Base-by-base conservation (phyloP, 225 moss, liverwort and hornwort species). In the Bryum argenteum region DNA sequence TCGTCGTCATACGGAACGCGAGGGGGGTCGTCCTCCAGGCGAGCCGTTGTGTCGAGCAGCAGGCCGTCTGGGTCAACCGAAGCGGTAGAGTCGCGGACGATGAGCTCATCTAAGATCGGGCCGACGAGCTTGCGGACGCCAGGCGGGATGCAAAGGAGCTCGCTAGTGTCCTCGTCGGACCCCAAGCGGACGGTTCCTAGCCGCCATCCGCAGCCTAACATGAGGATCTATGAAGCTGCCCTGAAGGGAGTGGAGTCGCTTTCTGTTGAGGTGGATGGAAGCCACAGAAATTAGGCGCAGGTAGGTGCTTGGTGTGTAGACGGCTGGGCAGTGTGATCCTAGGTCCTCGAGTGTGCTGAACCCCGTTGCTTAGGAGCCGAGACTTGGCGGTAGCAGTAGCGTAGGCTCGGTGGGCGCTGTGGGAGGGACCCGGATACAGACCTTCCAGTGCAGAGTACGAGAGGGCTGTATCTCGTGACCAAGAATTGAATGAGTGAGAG, bases 181-280 rank as follows among this genome's bases (percentile, higher is more conserved):
- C 92, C 98, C 69, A 98, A 94, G 87, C 89, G 92, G 80, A 86
- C 87, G 84, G 94, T 92, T 81, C 74, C 92, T 73, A 79, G 79
- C 72, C 86, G 81, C 75, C 88, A 90, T 85, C 76, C 75, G 71
- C 85, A 81, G 81, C 70, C 87, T 43, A 87, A 81, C 76, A 76
- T 86, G 89, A 88, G 82, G 80, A 83, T 78, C 88, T 82, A 89
- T 80, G 89, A 91, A 65, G 89, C 79, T 57, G 85, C 88, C 72
- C 76, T 90, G 76, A 80, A 85, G 83, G 88, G 83, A 78, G 79
- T 93, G 78, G 86, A 90, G 74, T 90, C 88, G 81, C 80, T 84
- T 66, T 88, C 85, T 70, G 80, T 80, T 69, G 92, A 88, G 70
- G 59, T 83, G 90, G 86, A 90, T 55, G 78, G 74, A 58, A 90